Base-by-base conservation (phyloP, 2,329 filamentous ascomycete genomes). In the Scopulariopsis brevicaulis region DNA sequence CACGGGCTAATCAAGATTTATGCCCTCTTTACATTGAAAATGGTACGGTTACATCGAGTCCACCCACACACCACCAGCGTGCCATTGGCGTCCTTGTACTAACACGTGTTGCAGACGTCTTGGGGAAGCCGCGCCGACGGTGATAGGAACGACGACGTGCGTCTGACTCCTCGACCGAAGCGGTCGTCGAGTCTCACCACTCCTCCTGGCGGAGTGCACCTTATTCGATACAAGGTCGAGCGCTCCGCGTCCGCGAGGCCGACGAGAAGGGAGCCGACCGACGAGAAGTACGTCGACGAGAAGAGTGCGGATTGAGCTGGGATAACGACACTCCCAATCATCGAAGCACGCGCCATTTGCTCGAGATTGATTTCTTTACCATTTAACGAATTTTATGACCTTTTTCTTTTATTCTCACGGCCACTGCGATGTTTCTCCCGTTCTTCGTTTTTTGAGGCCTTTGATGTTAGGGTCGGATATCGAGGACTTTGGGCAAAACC, bases 41-140 rank as follows among this genome's bases (percentile, higher is more conserved):
- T 89, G 83, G 90, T 95, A 81, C 73, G 86, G 77, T 66, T 63
- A 4, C 46, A 20, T 50, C 20, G 18, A 50, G 12, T n/a, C 46
- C 12, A 10, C 46, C 20, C 24, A 40, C 32, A 15, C 34, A 54
- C 46, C n/a, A 20, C 20, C 24, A 20, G 20, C 8, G 20, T 50
- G 6, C 24, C 22, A 22, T 24, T 50, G 20, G n/a, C 50, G 55
- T 14, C 32, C 32, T 22, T 32, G 35, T 54, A 58, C 28, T 59
- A 60, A 60, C 59, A 28, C 28, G 43, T 43, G 32, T 32, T 24
- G 55, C 50, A 96, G 92, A 96, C 92, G 52, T 93, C 91, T 56
- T 96, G 92, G 92, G 92, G 92, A 68, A 96, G 90, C 73, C 87
- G 92, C 72, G 89, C 90, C 65, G 92, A 94, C 65, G 92, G 90